These are phyloP conservation scores for Carex parvula DNA, from an alignment of 176 grass and related monocot genomes.

Conservation along the genomic window DNA sequence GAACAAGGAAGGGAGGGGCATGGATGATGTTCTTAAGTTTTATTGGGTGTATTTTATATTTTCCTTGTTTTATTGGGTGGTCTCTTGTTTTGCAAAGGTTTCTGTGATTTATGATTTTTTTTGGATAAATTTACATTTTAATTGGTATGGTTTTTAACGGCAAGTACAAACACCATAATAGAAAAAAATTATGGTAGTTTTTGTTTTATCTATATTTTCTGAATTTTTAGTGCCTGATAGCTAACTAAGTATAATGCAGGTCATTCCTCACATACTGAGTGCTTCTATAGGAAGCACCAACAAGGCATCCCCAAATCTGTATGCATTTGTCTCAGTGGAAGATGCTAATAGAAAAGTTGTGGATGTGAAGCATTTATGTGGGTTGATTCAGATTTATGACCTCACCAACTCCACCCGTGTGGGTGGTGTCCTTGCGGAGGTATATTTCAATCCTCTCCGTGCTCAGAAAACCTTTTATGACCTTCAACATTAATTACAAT, in stretches of 20 bases:
- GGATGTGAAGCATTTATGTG: constrained; percentile 37
- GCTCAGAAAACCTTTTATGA: constrained; percentile 2
- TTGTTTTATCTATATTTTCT: neutral
- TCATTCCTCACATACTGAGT: constrained; percentile 52
- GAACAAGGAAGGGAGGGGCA: neutral
- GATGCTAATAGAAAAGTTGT: constrained; percentile 40
- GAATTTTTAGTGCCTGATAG: neutral
- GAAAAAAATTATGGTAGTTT: neutral
- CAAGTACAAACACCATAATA: neutral
- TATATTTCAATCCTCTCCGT: constrained; percentile 20
- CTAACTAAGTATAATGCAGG: constrained; percentile 32
- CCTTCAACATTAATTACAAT: neutral
- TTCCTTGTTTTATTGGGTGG: neutral
- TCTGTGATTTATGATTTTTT: neutral
- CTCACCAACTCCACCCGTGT: constrained; percentile 49
- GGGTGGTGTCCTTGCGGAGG: constrained; percentile 49
- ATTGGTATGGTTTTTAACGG: neutral
- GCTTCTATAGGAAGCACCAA: constrained; percentile 34
- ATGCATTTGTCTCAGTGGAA: constrained; percentile 72
- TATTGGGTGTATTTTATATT: neutral
- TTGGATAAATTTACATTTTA: neutral
- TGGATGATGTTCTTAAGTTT: neutral
- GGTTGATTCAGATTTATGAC: constrained; percentile 51
- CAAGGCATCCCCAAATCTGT: constrained; percentile 33
- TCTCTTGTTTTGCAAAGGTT: neutral